Evolutionary conservation across 1,284 basidiomycete species (phyloP), one percentile per base, ranked within the genome.

Genomic region (Cutaneotrichosporon sp.): DNA sequence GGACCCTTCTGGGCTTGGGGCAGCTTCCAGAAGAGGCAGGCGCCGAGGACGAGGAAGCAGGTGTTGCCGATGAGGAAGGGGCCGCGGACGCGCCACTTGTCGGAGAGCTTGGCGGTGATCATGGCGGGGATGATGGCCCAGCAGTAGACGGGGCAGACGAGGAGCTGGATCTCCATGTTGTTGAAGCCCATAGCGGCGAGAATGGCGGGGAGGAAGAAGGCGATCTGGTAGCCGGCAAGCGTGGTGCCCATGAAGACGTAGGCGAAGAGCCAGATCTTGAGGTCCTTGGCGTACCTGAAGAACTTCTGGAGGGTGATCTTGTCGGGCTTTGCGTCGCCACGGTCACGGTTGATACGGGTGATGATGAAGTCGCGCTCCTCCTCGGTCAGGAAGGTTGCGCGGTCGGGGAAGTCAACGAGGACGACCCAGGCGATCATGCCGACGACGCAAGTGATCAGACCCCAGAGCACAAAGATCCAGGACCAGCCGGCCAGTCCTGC

Each of bases 191-290:
- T 66, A 16, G 68, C 67, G 3, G 59, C 55, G 3, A 78, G 67
- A 46, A 78, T 76, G 44, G 70, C 61, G 22, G 75, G 75, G 4
- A 76, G 62, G 69, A 77, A 77, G 67, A 67, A 73, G n/a, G 63
- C 57, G 55, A 69, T 39, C 10, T 45, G 34, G 41, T 52, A 62
- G 6, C 43, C 41, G 17, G 49, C 55, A 8, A 49, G 56, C 20
- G 61, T 63, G 12, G 61, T 54, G 17, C 55, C 49, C 37, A 63
- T 58, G 63, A 78, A 75, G 59, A 74, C 63, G 50, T 77, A 61
- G n/a, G 68, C 75, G 50, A 75, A 78, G 3, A 63, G 51, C 76
- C 77, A 78, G 9, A 76, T 55, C 67, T 75, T 76, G 55, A 65
- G 55, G 58, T 78, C 75, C n/a, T 20, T n/a, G 16, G 67, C 42